These are phyloP conservation scores for Talaromyces marneffei DNA, from an alignment of 2,329 filamentous ascomycete genomes.

Conservation along the genomic window DNA sequence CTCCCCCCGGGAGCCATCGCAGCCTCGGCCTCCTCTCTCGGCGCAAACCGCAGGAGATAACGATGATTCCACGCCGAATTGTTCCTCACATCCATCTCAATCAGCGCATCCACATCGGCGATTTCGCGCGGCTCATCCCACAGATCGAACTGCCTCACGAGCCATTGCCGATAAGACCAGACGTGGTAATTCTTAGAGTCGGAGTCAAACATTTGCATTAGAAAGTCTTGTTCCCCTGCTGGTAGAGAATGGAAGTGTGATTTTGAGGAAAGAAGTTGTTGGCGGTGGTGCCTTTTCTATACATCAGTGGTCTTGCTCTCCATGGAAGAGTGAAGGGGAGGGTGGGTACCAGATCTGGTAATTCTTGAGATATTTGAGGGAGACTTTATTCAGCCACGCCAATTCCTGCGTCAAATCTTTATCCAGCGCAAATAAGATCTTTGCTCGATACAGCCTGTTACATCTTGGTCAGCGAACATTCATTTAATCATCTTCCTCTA, in stretches of 20 bases:
- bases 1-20: slow-evolving; percentile 25
- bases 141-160: slow-evolving; percentile 59
- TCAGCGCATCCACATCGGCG: slow-evolving; percentile 62
- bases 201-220: slow-evolving; percentile 70
- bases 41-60: slow-evolving; percentile 82
- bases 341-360: slow-evolving; percentile 81
- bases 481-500: background rate
- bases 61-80: slow-evolving; percentile 98
- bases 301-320: background rate
- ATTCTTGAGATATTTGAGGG: slow-evolving; percentile 84
- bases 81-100: slow-evolving; percentile 79
- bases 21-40: slow-evolving; percentile 41
- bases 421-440: slow-evolving; percentile 63
- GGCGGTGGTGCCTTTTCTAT: slow-evolving; percentile 50
- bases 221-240: slow-evolving; percentile 65
- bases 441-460: slow-evolving; percentile 75
- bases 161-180: slow-evolving; percentile 86
- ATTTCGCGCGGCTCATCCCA: slow-evolving; percentile 59
- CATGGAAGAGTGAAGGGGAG: background rate
- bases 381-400: slow-evolving; percentile 77
- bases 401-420: slow-evolving; percentile 67
- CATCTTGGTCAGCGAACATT: slow-evolving; percentile 14
- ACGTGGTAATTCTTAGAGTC: slow-evolving; percentile 99
- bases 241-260: slow-evolving; percentile 51
- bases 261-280: slow-evolving; percentile 49